Evolutionary conservation across 225 moss, liverwort and hornwort genomes (phyloP), one percentile per base, ranked within the genome.

Genomic region (Pseudisothecium myosuroides): DNA sequence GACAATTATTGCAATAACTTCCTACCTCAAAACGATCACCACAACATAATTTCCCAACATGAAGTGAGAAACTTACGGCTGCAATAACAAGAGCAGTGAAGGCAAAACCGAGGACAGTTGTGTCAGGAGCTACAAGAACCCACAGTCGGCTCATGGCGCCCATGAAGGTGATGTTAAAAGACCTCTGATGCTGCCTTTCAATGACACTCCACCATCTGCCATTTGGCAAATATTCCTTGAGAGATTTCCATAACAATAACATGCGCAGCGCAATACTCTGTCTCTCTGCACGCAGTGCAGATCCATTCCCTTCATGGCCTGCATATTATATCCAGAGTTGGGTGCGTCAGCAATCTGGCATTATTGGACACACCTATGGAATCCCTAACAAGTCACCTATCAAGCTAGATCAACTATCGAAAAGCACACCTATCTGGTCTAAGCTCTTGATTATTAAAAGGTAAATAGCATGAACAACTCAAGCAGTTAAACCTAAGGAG

Each of bases 131-230:
- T 85, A 97, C 92, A 50, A 98, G 90, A 81, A 90, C 95, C 98
- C 98, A 96, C 58, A 98, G 95, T 83, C 94, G 95, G 75, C 82
- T 76, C 98, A 98, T 96, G 61, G 98, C 98, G 37, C 90, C 90
- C 49, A 90, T 56, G 84, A 98, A 98, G 76, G 95, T 96, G 76
- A 96, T 96, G 58, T 93, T 88, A 84, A 91, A 76, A 34, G 92
- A 85, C 60, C 92, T 92, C 79, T 90, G 88, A 16, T 88, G 49
- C 49, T 91, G 90, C 77, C 91, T 93, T 37, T 95, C 97, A 78
- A 91, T 95, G 27, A 90, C 92, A 68, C 94, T 92, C 98, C 98
- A 98, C 97, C 98, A 98, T 91, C 89, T 96, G 28, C 98, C 97
- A 75, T 93, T 92, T 6, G 98, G 97, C 77, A 97, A 88, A 89